Evolutionary conservation across 805 yeast species (phyloP), one percentile per base, ranked within the genome.

Genomic region (Sugiyamaella qingdaonensis): DNA sequence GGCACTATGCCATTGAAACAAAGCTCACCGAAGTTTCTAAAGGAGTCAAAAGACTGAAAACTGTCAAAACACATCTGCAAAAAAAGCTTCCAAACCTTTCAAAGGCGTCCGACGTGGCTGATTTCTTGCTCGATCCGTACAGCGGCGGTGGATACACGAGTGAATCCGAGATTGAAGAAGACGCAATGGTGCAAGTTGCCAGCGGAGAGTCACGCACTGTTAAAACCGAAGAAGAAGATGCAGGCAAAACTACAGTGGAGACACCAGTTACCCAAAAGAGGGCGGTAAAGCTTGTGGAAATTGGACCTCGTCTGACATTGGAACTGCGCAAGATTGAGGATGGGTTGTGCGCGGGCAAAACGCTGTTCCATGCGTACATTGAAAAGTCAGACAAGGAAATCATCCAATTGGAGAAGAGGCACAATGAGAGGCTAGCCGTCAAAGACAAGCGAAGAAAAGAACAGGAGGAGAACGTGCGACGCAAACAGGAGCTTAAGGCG

Each of bases 1-100:
- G 99, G 64, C 99, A 94, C 68, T 94, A 87, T 66, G 82, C 86
- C 46, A 91, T 94, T 54, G 87, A 85, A 58, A 88, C 97, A 35
- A 87, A 86, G 66, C 75, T 86, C 51, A 95, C 90, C 9, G 72
- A 70, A 2, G 88, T 83, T 43, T 81, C 86, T 29, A 77, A 81
- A 59, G 85, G 84, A 55, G 80, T 90, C 57, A 86, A 86, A 68
- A 85, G 82, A 63, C 74, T 88, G 55, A 78, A 85, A 54, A 80
- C 74, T 52, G 79, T 84, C 18, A 84, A 85, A 63, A 77, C 78
- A 64, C 78, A 79, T 64, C 68, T 80, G 41, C 80, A 80, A 63
- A 85, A 85, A 61, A 71, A 73, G 19, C 69, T 90, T 57, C 97
- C 97, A 43, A 84, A 85, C 63, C 70, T 91, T 66, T 72, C 80